These are phyloP conservation scores for Dioscorea dumetorum DNA, from an alignment of 106 monocot genomes.

Conservation along the genomic window DNA sequence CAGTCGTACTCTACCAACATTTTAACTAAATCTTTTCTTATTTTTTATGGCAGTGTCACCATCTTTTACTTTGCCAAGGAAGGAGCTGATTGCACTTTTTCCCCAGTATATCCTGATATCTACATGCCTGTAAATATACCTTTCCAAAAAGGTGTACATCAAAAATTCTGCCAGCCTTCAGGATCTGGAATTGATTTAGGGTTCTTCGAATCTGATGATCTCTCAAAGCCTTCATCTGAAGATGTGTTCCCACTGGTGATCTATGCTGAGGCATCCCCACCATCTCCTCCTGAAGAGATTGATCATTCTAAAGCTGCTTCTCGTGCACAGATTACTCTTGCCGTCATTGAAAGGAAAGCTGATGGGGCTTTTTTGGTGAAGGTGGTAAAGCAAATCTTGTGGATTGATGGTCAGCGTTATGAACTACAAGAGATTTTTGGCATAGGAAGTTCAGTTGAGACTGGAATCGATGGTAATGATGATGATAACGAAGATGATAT, in stretches of 20 bases:
- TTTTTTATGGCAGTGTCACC: conserved; percentile 43
- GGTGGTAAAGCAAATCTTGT: conserved; percentile 76
- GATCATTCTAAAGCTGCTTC: conserved; percentile 2
- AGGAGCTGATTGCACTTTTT: conserved; percentile 38
- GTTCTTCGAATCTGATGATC: conserved; percentile 71
- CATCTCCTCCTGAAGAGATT: conserved; percentile 11
- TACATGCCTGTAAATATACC: conserved; percentile 33
- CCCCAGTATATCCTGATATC: conserved; percentile 33
- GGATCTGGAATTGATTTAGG: conserved; percentile 79
- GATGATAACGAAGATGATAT: conserved; percentile 48
- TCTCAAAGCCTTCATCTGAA: conserved; percentile 51
- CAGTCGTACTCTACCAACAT: too few relatives aligned
- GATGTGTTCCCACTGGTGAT: conserved; percentile 77
- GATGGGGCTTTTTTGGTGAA: conserved; percentile 55
- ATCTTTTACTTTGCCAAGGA: conserved; percentile 96
- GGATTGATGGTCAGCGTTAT: conserved; percentile 58
- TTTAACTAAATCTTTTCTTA: background rate
- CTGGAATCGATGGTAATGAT: conserved; percentile 14
- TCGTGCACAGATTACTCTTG: conserved; percentile 69
- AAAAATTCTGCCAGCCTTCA: conserved; percentile 73
- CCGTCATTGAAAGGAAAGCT: conserved; percentile 55
- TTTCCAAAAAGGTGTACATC: conserved; percentile 58
- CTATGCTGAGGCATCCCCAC: conserved; percentile 35
- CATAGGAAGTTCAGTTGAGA: conserved; percentile 29
- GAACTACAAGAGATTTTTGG: conserved; percentile 90